These are phyloP conservation scores for Aspergillus viridinutans DNA, from an alignment of 2,329 filamentous ascomycete genomes.

Conservation along the genomic window DNA sequence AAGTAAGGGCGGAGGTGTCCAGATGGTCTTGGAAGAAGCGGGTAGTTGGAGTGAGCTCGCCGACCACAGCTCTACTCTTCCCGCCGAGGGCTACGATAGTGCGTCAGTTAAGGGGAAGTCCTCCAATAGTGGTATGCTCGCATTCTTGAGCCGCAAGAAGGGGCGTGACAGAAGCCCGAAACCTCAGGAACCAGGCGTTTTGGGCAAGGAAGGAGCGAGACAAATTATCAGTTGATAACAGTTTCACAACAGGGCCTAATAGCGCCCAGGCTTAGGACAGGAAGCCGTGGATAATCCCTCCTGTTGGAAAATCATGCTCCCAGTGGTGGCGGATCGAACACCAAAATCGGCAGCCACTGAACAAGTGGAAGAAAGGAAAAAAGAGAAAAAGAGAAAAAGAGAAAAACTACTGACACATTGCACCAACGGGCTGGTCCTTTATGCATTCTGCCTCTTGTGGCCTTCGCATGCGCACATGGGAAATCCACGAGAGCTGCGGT, in stretches of 20 bases:
- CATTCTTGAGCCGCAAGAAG: conserved; percentile 85
- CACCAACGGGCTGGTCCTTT: not conserved
- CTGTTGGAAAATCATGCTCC: not conserved
- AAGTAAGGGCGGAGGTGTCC: conserved; percentile 77
- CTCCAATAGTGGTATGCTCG: conserved; percentile 71
- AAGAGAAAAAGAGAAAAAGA: too few species aligned
- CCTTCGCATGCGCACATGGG: not conserved
- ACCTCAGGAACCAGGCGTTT: conserved; percentile 84
- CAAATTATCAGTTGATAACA: conserved; percentile 63
- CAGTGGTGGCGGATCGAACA: not conserved
- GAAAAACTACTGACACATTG: not conserved
- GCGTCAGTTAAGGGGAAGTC: conserved; percentile 43
- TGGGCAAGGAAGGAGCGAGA: conserved; percentile 91
- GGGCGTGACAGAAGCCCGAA: conserved; percentile 88
- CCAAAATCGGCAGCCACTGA: not conserved
- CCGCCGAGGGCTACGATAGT: conserved; percentile 56
- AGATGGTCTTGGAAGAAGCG: conserved; percentile 83
- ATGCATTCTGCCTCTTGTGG: not conserved
- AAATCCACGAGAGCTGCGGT: not conserved
- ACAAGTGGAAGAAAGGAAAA: not conserved
- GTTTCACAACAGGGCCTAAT: not conserved
- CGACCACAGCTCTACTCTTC: conserved; percentile 72
- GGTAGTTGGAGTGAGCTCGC: conserved; percentile 90
- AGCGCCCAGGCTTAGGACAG: not conserved
- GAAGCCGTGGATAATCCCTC: not conserved